Base-by-base conservation (phyloP, 345 rosid genomes). In the Bruguiera gymnorhiza region DNA sequence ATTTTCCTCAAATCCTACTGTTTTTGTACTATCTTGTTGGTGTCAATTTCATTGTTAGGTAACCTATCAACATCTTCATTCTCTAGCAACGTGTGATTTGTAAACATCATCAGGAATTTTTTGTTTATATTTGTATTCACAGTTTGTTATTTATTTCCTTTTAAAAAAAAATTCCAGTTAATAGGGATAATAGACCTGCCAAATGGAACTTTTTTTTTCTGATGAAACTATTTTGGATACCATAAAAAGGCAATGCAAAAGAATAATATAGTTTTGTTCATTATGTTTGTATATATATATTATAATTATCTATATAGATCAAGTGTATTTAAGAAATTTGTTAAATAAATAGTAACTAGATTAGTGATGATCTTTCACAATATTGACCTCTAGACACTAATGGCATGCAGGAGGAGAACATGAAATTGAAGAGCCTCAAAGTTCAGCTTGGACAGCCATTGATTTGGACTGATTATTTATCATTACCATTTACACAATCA, bases 391-490 rank as follows among this genome's bases (percentile, higher is more conserved):
- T 53, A n/a, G 57, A 19, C 11, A 53, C 6, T 53, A n/a, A 53
- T 53, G 21, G 11, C 80, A 93, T 53, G 16, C 78, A 93, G 98
- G 93, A 90, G 37, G 98, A 93, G 78, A 95, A 92, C 81, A 77
- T 85, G 85, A 81, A 85, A 82, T 50, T 92, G 76, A 95, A 87
- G 84, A 77, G 86, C 37, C 76, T 68, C 50, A 92, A 90, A 80
- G 89, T 84, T 64, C 62, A 81, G 75, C 76, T 70, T 37, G 91
- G 90, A 48, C 83, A 89, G 84, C 79, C 83, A 71, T 62, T 87
- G 78, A 62, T 63, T 72, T 94, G 98, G 97, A 84, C 69, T 72
- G 98, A 94, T 81, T 94, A 91, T 70, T 67, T 91, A 67, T 88
- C 89, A 32, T 76, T 92, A 51, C 86, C 95, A 56, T 90, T 95